Conservation (phyloP, 2,329 filamentous ascomycete genomes). For the Cadophora luteo-olivacea region DNA sequence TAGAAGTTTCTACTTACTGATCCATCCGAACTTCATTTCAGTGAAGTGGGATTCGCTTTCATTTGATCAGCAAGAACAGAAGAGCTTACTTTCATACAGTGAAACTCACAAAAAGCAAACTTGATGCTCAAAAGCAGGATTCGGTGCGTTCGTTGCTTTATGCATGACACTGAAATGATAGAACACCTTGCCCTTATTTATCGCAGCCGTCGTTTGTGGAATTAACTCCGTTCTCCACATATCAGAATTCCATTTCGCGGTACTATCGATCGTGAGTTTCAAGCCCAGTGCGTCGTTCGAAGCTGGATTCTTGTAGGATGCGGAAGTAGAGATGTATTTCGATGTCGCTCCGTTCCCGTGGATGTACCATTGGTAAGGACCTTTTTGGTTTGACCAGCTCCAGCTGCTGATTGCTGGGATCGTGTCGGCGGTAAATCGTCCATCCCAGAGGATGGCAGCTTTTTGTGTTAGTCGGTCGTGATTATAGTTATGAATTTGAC, state of each 20-base stretch:
- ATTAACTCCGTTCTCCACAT: constrained; percentile 80
- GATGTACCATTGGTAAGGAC: constrained; percentile 78
- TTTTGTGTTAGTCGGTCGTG: background rate
- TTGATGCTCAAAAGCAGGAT: constrained; percentile 69
- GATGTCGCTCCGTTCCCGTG: constrained; percentile 59
- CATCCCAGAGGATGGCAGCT: constrained; percentile 64
- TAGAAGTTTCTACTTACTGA: constrained; percentile 47
- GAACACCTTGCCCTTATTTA: constrained; percentile 69
- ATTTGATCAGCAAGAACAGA: background rate
- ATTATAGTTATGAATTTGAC: too few relatives aligned
- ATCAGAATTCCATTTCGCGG: constrained; percentile 72
- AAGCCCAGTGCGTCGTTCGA: constrained; percentile 66
- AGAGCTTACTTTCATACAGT: too few relatives aligned
- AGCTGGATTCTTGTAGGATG: constrained; percentile 55
- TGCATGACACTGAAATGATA: constrained; percentile 76
- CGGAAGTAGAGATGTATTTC: constrained; percentile 53
- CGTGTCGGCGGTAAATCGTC: constrained; percentile 66
- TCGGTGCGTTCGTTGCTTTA: constrained; percentile 62
- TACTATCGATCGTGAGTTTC: constrained; percentile 69
- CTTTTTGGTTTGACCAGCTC: constrained; percentile 71
- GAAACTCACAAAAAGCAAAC: constrained; percentile 52
- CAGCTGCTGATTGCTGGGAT: constrained; percentile 63
- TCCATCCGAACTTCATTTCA: constrained; percentile 73
- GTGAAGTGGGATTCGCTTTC: constrained; percentile 70
- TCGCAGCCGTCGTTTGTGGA: constrained; percentile 69